Evolutionary conservation across 805 yeast genomes (phyloP).

Genomic region (Candida namnaoensis): DNA sequence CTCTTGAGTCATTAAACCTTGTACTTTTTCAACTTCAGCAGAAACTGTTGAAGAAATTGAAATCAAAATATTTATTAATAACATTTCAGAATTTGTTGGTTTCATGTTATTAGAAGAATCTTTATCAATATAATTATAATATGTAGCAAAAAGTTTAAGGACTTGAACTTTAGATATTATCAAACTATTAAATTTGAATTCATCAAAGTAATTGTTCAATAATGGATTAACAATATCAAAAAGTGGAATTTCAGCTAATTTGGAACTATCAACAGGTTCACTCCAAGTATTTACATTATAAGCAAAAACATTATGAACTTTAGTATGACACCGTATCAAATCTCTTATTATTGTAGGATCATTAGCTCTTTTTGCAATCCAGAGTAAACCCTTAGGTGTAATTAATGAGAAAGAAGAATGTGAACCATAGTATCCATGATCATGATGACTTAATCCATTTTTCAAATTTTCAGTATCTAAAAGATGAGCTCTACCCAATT

Average conservation of each 20-base stretch:
- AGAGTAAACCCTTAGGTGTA: conserved; percentile 28
- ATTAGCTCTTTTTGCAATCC: conserved; percentile 22
- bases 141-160: conserved; percentile 8
- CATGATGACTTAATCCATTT: no score
- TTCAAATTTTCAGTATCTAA: no score
- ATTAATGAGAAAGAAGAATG: conserved; percentile 27
- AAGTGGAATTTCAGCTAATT: conserved; percentile 22
- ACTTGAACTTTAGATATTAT: conserved; percentile 9
- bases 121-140: conserved; percentile 6
- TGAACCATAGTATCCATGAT: conserved; percentile 10
- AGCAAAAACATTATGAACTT: conserved; percentile 12
- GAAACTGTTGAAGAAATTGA: conserved; percentile 12
- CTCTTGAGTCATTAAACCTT: no score
- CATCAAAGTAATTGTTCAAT: conserved; percentile 4
- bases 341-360: conserved; percentile 11
- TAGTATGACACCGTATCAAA: conserved; percentile 15
- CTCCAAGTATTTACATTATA: conserved; percentile 21
- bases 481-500: no score
- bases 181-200: conserved; percentile 4
- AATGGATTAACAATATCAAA: conserved; percentile 13
- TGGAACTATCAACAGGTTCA: conserved; percentile 20
- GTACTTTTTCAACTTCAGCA: background rate
- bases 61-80: conserved; percentile 22
- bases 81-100: conserved; percentile 22
- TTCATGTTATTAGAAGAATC: no score